phyloP scores from a whole-genome alignment of 2,329 filamentous ascomycete genomes.

The Trichoderma sp. region DNA sequence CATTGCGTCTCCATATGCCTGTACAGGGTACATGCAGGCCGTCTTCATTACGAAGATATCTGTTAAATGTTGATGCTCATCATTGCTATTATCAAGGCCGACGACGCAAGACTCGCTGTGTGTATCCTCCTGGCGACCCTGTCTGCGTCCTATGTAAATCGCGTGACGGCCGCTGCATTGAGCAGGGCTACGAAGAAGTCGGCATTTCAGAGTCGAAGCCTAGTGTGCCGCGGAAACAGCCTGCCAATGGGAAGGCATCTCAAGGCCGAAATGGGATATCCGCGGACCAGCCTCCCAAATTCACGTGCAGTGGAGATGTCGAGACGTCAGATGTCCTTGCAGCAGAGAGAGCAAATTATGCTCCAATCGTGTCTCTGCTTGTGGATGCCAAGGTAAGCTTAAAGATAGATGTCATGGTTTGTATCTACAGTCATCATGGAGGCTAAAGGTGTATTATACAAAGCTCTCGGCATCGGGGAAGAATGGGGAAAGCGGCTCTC shows the following conservation, averaged over 20 bases:
- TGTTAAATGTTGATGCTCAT: background rate
- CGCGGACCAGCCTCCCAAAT: background rate
- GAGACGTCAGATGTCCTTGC: background rate
- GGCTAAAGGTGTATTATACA: background rate
- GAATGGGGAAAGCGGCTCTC: background rate
- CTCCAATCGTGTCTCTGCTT: conserved; percentile 9
- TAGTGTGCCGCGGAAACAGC: background rate
- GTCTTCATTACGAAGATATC: background rate
- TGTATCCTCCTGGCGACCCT: conserved; percentile 37
- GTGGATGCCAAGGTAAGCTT: conserved; percentile 14
- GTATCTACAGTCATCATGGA: background rate
- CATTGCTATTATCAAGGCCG: conserved; percentile 34
- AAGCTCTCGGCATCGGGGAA: background rate
- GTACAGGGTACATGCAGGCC: background rate
- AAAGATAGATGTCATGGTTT: background rate
- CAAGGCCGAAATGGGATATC: background rate
- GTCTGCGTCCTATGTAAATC: conserved; percentile 40
- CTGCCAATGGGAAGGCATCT: background rate
- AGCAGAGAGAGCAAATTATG: background rate
- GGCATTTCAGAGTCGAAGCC: background rate
- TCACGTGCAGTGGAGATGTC: background rate
- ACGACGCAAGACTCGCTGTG: conserved; percentile 46
- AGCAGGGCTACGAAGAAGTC: conserved; percentile 16
- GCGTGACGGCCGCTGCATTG: conserved; percentile 20
- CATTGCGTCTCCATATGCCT: background rate